phyloP scores from a whole-genome alignment of 2,329 filamentous ascomycete genomes.

The Aaosphaeria pasadenensis region DNA sequence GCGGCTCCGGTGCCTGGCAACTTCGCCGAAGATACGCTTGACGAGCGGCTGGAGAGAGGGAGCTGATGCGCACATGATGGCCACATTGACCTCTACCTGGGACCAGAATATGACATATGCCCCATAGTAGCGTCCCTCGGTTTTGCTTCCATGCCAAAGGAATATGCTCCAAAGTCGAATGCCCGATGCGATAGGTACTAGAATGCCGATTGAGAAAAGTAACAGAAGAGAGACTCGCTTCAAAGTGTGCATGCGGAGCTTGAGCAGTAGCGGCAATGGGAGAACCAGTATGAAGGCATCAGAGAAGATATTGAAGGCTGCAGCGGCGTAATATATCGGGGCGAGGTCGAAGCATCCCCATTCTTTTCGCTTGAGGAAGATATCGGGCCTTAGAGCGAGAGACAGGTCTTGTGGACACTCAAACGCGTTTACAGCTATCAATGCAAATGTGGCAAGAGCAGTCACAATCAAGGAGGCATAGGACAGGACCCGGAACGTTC shows the following conservation, averaged over 20 bases:
- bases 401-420: conserved; percentile 17
- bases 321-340: conserved; percentile 15
- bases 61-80: conserved; percentile 20
- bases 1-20: conserved; percentile 5
- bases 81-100: conserved; percentile 24
- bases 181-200: conserved; percentile 18
- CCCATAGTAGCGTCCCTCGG: conserved; percentile 14
- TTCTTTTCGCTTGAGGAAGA: conserved; percentile 9
- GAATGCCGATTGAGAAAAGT: conserved; percentile 19
- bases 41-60: conserved; percentile 21
- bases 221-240: conserved; percentile 18
- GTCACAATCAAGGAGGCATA: conserved; percentile 13
- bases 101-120: conserved; percentile 23
- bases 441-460: conserved; percentile 6
- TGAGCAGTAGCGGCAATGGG: conserved; percentile 19
- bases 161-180: conserved; percentile 16
- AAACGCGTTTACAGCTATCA: conserved; percentile 17
- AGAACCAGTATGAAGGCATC: conserved; percentile 20
- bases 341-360: conserved; percentile 13
- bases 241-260: conserved; percentile 18
- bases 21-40: conserved; percentile 10
- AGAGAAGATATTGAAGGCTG: conserved; percentile 21
- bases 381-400: conserved; percentile 9
- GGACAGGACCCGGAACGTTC: conserved; percentile 16
- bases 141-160: conserved; percentile 12